These are phyloP conservation scores for Comarum palustre DNA, from an alignment of 306 rosid species.

Conservation along the genomic window DNA sequence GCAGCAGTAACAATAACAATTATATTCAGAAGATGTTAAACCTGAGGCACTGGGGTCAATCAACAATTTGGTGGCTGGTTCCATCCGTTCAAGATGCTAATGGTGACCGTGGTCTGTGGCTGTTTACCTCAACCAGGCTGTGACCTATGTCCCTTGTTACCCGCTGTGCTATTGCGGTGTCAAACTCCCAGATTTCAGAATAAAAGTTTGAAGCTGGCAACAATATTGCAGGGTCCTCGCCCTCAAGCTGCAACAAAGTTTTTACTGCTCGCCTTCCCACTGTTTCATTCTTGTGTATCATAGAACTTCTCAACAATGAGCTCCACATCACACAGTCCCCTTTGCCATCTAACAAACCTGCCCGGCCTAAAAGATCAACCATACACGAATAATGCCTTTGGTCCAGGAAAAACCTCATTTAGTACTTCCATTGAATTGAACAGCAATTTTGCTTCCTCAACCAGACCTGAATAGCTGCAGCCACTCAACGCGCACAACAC, in stretches of 20 bases:
- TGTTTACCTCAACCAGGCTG: slow-evolving; percentile 62
- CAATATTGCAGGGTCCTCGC: slow-evolving; percentile 60
- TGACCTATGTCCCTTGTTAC: slow-evolving; percentile 65
- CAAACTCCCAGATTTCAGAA: slow-evolving; percentile 68
- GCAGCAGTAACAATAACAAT: slow-evolving; percentile 7
- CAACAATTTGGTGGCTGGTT: slow-evolving; percentile 15
- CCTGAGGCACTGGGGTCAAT: slow-evolving; percentile 3
- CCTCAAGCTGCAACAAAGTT: slow-evolving; percentile 53
- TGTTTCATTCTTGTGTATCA: slow-evolving; percentile 52
- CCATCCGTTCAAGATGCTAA: slow-evolving; percentile 8
- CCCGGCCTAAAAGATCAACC: slow-evolving; percentile 80
- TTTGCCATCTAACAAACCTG: slow-evolving; percentile 53
- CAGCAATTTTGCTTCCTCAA: slow-evolving; percentile 58
- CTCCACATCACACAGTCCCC: slow-evolving; percentile 60
- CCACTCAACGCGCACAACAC: slow-evolving; percentile 67
- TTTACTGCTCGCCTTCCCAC: slow-evolving; percentile 60
- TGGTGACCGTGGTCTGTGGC: slow-evolving; percentile 20
- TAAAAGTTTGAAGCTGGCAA: slow-evolving; percentile 70
- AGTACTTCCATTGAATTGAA: slow-evolving; percentile 57
- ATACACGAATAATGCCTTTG: slow-evolving; percentile 70
- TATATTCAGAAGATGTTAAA: slow-evolving; percentile 24
- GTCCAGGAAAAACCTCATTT: slow-evolving; percentile 49
- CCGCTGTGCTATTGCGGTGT: slow-evolving; percentile 55
- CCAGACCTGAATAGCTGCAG: slow-evolving; percentile 68
- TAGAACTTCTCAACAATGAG: slow-evolving; percentile 76